phyloP scores from a whole-genome alignment of 345 rosid genomes.

The Pugionium dolabratum region DNA sequence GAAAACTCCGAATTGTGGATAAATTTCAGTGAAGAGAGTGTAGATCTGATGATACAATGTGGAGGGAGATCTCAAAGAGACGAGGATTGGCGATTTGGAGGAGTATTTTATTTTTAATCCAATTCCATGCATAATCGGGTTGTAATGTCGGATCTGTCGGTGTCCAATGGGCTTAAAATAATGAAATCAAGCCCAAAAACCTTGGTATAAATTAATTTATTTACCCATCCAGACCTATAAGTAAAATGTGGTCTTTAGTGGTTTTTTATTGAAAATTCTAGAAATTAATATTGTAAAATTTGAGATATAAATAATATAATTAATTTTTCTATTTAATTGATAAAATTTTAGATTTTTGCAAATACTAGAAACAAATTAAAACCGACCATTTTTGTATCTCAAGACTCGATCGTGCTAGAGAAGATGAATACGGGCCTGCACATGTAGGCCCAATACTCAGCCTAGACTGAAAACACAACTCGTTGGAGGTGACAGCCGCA shows the following conservation, averaged over 20 bases:
- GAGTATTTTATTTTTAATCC: neutral
- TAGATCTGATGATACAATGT: no score
- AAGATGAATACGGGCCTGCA: neutral
- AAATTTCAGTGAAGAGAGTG: no score
- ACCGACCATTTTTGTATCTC: no score
- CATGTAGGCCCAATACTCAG: conserved; percentile 17
- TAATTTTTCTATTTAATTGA: no score
- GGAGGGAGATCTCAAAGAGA: conserved; percentile 23
- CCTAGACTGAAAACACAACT: conserved; percentile 4
- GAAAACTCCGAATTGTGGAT: no score
- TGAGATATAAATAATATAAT: no score
- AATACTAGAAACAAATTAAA: no score
- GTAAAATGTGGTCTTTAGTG: no score
- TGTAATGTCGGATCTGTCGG: conserved; percentile 19
- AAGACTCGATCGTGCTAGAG: no score
- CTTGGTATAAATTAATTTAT: no score
- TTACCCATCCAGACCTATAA: neutral
- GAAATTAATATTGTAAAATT: no score
- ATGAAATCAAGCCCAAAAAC: neutral
- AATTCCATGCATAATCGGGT: neutral
- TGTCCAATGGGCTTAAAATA: conserved; percentile 18
- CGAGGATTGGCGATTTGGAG: conserved; percentile 16
- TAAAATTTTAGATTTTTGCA: neutral
- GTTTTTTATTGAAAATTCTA: no score
- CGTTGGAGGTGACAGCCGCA: conserved; percentile 7